A percentile compares a stretch with the other conserved stretches of the same genome.
These are phyloP conservation scores for Phytophthora podocarpi DNA, from an alignment of 352 stramenopile genomes.

Conservation along the genomic window DNA sequence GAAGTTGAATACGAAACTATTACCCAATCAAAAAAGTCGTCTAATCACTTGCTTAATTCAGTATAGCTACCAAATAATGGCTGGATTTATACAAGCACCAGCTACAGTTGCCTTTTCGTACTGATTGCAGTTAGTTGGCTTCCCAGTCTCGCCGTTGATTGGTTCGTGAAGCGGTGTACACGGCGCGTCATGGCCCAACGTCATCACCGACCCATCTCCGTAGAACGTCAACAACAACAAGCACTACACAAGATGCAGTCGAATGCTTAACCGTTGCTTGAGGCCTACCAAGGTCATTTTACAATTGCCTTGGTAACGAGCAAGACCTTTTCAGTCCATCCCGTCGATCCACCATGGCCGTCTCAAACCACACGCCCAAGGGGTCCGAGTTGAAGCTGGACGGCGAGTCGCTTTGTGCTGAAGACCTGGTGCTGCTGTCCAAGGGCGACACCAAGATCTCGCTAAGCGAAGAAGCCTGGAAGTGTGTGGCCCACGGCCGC, in stretches of 20 bases:
- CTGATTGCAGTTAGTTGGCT: slow-evolving; percentile 17
- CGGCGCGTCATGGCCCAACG: slow-evolving; percentile 22
- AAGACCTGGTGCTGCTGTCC: slow-evolving; percentile 77
- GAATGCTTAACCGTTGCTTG: slow-evolving; percentile 7
- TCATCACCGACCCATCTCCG: slow-evolving; percentile 16
- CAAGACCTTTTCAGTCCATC: slow-evolving; percentile 7
- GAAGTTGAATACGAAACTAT: slow-evolving; percentile 24
- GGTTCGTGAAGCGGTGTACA: slow-evolving; percentile 12
- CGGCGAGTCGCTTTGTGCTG: slow-evolving; percentile 65
- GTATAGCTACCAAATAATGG: background rate
- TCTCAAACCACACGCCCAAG: slow-evolving; percentile 7
- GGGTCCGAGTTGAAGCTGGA: slow-evolving; percentile 55
- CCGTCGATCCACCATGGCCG: slow-evolving; percentile 9
- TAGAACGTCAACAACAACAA: slow-evolving; percentile 25
- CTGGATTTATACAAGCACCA: background rate
- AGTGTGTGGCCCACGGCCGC: slow-evolving; percentile 68
- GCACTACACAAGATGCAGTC: slow-evolving; percentile 4
- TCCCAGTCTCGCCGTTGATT: background rate
- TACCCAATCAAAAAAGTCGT: slow-evolving; percentile 18
- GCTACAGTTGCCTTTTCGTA: slow-evolving; percentile 6
- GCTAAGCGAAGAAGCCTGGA: slow-evolving; percentile 73
- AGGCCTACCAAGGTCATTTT: slow-evolving; percentile 22
- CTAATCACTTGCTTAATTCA: slow-evolving; percentile 33
- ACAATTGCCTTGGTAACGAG: slow-evolving; percentile 23
- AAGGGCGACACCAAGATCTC: slow-evolving; percentile 61